Evolutionary conservation across 306 rosid genomes (phyloP).

Genomic region (Cicer cuneatum): DNA sequence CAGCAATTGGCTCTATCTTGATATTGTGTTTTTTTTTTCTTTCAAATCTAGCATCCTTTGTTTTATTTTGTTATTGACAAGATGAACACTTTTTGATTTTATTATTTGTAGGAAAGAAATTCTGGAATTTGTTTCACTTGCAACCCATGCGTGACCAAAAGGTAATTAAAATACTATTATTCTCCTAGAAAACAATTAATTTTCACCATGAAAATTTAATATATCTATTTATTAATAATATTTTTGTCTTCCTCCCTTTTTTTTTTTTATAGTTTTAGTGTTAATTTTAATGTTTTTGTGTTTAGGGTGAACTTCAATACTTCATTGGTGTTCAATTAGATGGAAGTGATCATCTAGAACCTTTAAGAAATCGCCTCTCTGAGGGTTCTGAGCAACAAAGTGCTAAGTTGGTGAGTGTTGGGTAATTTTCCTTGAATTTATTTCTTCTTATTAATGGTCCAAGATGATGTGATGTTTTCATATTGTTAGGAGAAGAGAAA

Average conservation of each 20-base stretch:
- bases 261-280: conserved; percentile 29
- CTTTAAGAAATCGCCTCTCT: conserved; percentile 66
- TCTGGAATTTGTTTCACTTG: conserved; percentile 95
- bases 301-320: conserved; percentile 96
- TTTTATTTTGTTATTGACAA: conserved; percentile 15
- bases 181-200: conserved; percentile 13
- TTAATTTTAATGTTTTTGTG: conserved; percentile 25
- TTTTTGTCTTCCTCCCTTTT: background rate
- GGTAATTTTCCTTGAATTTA: no score
- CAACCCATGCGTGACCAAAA: conserved; percentile 94
- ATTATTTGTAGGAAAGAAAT: conserved; percentile 74
- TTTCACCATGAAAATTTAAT: conserved; percentile 27
- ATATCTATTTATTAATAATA: background rate
- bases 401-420: conserved; percentile 67
- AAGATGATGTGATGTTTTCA: conserved; percentile 4
- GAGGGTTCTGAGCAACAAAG: conserved; percentile 67
- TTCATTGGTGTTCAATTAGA: conserved; percentile 93
- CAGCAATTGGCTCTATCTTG: background rate
- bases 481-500: background rate
- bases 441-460: conserved; percentile 2
- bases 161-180: conserved; percentile 53
- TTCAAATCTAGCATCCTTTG: background rate
- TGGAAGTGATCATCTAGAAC: conserved; percentile 90
- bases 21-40: background rate
- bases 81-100: conserved; percentile 40